These are phyloP conservation scores for Vicia sativa DNA, from an alignment of 306 rosid species.

Conservation along the genomic window DNA sequence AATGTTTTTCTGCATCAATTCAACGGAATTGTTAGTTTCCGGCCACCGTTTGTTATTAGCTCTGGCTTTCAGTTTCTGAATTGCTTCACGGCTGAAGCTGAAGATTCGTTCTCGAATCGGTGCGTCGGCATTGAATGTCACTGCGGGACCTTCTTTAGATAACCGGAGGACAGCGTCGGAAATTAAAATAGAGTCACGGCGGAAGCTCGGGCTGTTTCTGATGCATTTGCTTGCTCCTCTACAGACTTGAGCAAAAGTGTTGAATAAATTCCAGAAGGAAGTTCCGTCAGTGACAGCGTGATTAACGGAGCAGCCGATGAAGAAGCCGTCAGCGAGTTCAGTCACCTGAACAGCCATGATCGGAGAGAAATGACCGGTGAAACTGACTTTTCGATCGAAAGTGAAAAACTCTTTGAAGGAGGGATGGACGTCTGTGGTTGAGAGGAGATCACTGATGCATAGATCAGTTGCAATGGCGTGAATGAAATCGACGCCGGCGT, in stretches of 20 bases:
- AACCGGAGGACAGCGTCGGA: conserved; percentile 65
- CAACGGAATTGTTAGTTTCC: conserved; percentile 32
- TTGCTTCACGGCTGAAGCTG: conserved; percentile 72
- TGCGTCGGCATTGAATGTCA: conserved; percentile 61
- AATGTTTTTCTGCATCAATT: conserved; percentile 56
- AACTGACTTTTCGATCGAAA: conserved; percentile 68
- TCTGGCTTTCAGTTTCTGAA: conserved; percentile 59
- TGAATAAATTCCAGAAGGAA: conserved; percentile 95
- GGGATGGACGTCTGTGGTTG: conserved; percentile 48
- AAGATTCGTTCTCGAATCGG: conserved; percentile 71
- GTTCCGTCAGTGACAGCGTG: conserved; percentile 88
- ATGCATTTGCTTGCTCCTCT: conserved; percentile 36
- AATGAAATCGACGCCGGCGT: conserved; percentile 72
- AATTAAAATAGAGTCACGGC: conserved; percentile 53
- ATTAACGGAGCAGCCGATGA: conserved; percentile 74
- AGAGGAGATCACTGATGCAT: conserved; percentile 47
- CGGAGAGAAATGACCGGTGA: conserved; percentile 64
- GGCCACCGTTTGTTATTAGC: conserved; percentile 44
- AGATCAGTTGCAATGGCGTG: conserved; percentile 46
- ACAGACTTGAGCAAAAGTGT: conserved; percentile 71
- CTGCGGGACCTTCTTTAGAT: conserved; percentile 70
- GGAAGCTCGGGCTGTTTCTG: conserved; percentile 60
- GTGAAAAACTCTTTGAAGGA: conserved; percentile 63
- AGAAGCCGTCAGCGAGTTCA: conserved; percentile 71
- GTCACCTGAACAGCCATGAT: conserved; percentile 78